Conservation (phyloP, 2,329 filamentous ascomycete genomes). For the Cladosporium sp. region DNA sequence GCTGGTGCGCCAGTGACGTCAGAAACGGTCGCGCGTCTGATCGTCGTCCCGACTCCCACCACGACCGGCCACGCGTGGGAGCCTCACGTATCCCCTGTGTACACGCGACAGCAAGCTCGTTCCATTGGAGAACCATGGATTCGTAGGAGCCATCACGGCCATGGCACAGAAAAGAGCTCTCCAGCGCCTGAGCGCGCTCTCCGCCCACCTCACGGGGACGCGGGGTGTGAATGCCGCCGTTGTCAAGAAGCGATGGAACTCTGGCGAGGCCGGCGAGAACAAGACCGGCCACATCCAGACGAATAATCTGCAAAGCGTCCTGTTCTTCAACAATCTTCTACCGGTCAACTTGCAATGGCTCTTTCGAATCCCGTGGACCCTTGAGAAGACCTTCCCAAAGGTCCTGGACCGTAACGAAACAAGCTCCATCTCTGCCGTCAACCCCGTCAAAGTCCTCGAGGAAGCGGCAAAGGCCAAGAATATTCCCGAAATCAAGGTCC, state of each 20-base stretch:
- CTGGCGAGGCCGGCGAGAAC: conserved; percentile 49
- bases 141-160: too few species aligned
- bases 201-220: conserved; percentile 3
- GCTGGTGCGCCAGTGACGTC: too few species aligned
- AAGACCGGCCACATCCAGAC: conserved; percentile 78
- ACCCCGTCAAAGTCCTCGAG: conserved; percentile 50
- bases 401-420: conserved; percentile 46
- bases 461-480: conserved; percentile 29
- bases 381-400: conserved; percentile 39
- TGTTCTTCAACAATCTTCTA: conserved; percentile 91
- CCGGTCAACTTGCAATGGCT: conserved; percentile 68
- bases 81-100: too few species aligned
- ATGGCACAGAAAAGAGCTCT: conserved; percentile 11
- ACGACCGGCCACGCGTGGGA: too few species aligned
- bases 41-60: too few species aligned
- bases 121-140: too few species aligned
- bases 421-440: conserved; percentile 48
- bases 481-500: conserved; percentile 54
- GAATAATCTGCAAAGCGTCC: conserved; percentile 67
- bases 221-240: background rate
- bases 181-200: conserved; percentile 11
- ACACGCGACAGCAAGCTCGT: too few species aligned
- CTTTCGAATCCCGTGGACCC: conserved; percentile 46
- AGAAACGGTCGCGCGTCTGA: too few species aligned
- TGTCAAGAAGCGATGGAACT: conserved; percentile 19